Conservation (phyloP, 768 basidiomycete species). For the Calocybe cyanea region DNA sequence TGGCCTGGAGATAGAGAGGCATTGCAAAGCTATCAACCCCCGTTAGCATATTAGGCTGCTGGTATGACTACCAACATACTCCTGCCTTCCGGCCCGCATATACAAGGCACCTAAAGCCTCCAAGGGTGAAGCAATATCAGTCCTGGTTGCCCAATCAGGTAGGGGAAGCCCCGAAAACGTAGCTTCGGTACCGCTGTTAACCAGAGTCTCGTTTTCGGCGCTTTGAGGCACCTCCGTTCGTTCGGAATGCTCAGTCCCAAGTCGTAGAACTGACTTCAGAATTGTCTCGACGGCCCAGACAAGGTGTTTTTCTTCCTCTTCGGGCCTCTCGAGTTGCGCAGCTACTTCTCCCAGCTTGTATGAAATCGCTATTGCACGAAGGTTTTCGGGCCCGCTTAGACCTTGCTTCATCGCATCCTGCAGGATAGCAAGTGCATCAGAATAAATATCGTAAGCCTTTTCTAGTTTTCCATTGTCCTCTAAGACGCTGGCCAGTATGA, state of each 20-base stretch:
- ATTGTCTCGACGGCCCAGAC: constrained; percentile 40
- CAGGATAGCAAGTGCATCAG: constrained; percentile 30
- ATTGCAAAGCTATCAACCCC: constrained; percentile 48
- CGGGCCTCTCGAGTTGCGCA: constrained; percentile 25
- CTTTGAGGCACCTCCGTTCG: neutral
- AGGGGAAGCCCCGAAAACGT: constrained; percentile 50
- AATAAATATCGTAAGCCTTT: constrained; percentile 35
- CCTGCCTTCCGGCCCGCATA: constrained; percentile 47
- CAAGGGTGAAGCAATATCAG: constrained; percentile 64
- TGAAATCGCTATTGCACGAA: constrained; percentile 36
- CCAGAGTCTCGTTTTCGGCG: neutral
- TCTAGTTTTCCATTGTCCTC: constrained; percentile 36
- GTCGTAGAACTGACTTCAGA: constrained; percentile 30
- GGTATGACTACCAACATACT: constrained; percentile 35
- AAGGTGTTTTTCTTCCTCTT: constrained; percentile 42
- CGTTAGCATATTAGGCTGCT: constrained; percentile 4
- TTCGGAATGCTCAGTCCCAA: constrained; percentile 1
- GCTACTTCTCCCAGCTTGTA: constrained; percentile 44
- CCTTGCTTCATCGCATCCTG: constrained; percentile 19
- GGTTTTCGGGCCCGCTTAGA: constrained; percentile 24
- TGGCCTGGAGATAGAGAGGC: constrained; percentile 62
- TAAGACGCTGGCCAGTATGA: constrained; percentile 54
- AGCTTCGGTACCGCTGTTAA: constrained; percentile 19
- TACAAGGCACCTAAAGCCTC: constrained; percentile 66
- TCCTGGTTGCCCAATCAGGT: constrained; percentile 55